Base-by-base conservation (phyloP, 495 filamentous ascomycete species). In the Extremus antarcticus region DNA sequence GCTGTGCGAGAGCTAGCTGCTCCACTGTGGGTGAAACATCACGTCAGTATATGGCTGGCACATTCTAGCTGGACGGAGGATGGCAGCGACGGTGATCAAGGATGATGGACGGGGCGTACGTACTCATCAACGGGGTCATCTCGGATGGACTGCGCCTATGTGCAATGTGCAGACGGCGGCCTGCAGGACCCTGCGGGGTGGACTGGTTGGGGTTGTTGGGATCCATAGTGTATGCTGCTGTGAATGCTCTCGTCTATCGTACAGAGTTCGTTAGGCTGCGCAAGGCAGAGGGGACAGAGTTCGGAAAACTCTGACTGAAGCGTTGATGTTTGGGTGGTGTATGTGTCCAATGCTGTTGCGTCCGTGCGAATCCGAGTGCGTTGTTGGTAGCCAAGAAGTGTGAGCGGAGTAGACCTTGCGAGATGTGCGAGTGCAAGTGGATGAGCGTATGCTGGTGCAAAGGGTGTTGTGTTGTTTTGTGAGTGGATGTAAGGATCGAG, bases 71-170 rank as follows among this genome's bases (percentile, higher is more conserved):
- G n/a, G n/a, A n/a, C n/a, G n/a, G 11, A 39, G 11, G 47, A 24
- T 10, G 23, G 11, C 47, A 13, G 19, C 19, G 19, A 23, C 48
- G 22, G 54, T 11, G 32, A 11, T 47, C 7, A 47, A 23, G 47
- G 51, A n/a, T n/a, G n/a, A n/a, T n/a, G 53, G 24, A 13, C 20
- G 32, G 54, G 50, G n/a, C 13, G 25, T 32, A 86, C 90, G 78
- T 90, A 90, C 94, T 95, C 87, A 97, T 95, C 70, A 98, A 75
- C 56, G 94, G 94, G 46, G 92, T 98, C 65, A 98, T 76, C 78
- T 97, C 94, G 58, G 94, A 97, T 47, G 92, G 92, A 73, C 90
- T 97, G 70, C 92, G 81, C 66, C 92, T 84, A 73, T 98, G 92
- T 65, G 94, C 92, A 68, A 98, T 96, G 73, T 97, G 91, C 62